Evolutionary conservation across 2,329 filamentous ascomycete genomes (phyloP).

Genomic region (Alternaria gansuensis): DNA sequence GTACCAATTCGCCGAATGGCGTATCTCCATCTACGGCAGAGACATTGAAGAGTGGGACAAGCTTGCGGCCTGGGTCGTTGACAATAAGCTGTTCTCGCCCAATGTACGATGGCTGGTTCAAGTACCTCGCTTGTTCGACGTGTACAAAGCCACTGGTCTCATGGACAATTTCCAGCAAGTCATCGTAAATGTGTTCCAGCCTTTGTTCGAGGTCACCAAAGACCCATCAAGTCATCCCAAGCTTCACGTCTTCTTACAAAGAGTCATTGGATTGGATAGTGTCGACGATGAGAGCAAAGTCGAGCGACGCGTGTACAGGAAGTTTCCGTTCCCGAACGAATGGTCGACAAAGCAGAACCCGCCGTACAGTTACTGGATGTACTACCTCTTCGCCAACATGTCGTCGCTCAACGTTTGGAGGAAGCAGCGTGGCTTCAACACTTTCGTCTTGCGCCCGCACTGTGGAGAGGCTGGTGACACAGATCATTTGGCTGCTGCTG

Average conservation of each 20-base stretch:
- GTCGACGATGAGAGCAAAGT: slow-evolving; percentile 98
- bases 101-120: slow-evolving; percentile 98
- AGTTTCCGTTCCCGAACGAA: slow-evolving; percentile 87
- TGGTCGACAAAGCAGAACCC: slow-evolving; percentile 96
- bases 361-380: slow-evolving; percentile 99
- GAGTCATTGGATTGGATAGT: slow-evolving; percentile 96
- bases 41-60: slow-evolving; percentile 97
- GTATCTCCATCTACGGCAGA: slow-evolving; percentile 95
- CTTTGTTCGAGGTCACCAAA: slow-evolving; percentile 91
- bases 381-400: slow-evolving; percentile 95
- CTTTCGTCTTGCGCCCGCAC: slow-evolving; percentile 89
- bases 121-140: slow-evolving; percentile 90
- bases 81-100: slow-evolving; percentile 97
- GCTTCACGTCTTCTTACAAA: slow-evolving; percentile 90
- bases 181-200: slow-evolving; percentile 89
- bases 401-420: slow-evolving; percentile 91
- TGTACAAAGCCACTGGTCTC: slow-evolving; percentile 88
- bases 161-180: slow-evolving; percentile 93
- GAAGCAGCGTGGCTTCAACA: slow-evolving; percentile 92
- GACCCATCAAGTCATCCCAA: slow-evolving; percentile 88
- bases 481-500: slow-evolving; percentile 90
- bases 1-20: slow-evolving; percentile 99
- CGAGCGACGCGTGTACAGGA: slow-evolving; percentile 91
- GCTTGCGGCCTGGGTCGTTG: slow-evolving; percentile 93
- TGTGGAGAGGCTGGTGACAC: slow-evolving; percentile 97